These are phyloP conservation scores for Triticum timopheevii DNA, from an alignment of 176 grass and related monocot species.

Conservation along the genomic window DNA sequence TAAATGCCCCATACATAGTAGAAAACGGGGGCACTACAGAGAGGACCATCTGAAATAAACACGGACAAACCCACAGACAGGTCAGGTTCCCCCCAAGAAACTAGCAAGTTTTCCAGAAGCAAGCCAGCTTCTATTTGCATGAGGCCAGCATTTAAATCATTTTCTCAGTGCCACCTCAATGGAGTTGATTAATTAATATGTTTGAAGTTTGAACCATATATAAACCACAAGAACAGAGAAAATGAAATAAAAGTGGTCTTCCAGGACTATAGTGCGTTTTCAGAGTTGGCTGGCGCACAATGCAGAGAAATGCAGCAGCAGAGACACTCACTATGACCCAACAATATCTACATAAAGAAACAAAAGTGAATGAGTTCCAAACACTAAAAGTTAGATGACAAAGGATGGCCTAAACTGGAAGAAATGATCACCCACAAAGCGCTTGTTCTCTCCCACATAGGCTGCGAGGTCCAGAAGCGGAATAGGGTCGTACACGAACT, in stretches of 20 bases:
- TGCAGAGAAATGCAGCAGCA: too few relatives aligned
- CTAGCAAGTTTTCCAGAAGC: conserved; percentile 17
- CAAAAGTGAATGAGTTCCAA: too few relatives aligned
- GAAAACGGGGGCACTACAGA: background rate
- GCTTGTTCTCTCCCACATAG: too few relatives aligned
- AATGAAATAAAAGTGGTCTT: background rate
- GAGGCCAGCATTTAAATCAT: background rate
- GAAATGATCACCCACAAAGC: too few relatives aligned
- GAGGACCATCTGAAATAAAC: background rate
- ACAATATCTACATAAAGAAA: too few relatives aligned
- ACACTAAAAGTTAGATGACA: too few relatives aligned
- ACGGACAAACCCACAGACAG: background rate
- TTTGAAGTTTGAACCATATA: background rate
- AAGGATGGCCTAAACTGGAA: too few relatives aligned
- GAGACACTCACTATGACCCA: too few relatives aligned
- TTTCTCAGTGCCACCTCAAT: conserved; percentile 13
- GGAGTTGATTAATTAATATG: background rate
- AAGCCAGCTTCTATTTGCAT: background rate
- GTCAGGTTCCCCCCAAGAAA: conserved; percentile 5
- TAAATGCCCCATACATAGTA: background rate
- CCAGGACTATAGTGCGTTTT: background rate
- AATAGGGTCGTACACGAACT: too few relatives aligned
- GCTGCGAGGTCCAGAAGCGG: too few relatives aligned
- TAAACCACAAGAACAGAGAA: background rate
- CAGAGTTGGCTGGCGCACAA: too few relatives aligned